Base-by-base conservation (phyloP, 2,329 filamentous ascomycete species). In the Trichoderma hamatum region DNA sequence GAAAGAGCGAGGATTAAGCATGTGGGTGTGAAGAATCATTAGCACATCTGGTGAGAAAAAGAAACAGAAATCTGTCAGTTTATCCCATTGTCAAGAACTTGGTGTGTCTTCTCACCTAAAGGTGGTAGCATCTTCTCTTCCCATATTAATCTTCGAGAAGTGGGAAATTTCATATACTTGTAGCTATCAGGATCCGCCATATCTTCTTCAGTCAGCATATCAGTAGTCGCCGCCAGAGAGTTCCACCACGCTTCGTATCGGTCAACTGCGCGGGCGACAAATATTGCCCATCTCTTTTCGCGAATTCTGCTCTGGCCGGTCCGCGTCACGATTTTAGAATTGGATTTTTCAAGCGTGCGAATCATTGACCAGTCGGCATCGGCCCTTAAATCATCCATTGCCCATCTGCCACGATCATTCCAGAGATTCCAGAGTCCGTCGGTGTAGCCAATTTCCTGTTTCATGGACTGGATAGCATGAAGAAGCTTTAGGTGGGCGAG, bases 21-120 rank as follows among this genome's bases (percentile, higher is more conserved):
- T 90, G 74, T 92, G 92, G 0, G 90, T 82, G 77, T 95, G 92
- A 89, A 90, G 92, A 0, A 94, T 89, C 90, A 94, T 92, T 24
- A 94, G 78, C 0, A 94, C 87, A 78, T 94, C 92, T 84, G 16
- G 2, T 16, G 10, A 14, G 9, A 2, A 43, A 43, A 7, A 3
- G 3, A n/a, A 39, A n/a, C 1, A 54, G 21, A 49, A 19, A 67
- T 13, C 5, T 0, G 5, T 66, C 11, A 66, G 52, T 14, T 21
- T 19, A 24, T 4, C 13, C 1, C 3, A 14, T 62, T 21, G 6
- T 3, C 11, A 6, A 64, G 0, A 1, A 4, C 21, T 5, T 1
- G 3, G 21, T 32, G 13, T 26, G 14, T 2, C 2, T 30, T 34
- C 71, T 34, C 46, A 90, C 88, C 89, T 62, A 90, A 78, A 2